Evolutionary conservation across 148 eudicot genomes (phyloP), one percentile per base, ranked within the genome.

Genomic region (Spergularia bocconei): DNA sequence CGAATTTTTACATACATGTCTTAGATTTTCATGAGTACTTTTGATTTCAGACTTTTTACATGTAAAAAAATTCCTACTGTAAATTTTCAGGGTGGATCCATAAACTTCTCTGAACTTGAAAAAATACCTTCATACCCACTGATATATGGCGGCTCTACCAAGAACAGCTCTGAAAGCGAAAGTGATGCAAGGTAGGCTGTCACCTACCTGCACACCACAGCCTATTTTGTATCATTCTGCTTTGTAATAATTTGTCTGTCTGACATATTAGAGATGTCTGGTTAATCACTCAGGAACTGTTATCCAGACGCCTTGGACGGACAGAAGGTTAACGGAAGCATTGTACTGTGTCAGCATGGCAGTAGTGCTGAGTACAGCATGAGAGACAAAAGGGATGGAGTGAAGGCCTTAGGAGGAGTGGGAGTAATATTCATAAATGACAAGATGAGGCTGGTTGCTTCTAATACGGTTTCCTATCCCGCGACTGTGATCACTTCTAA

Each of bases 81-180:
- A 15, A 44, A 77, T 60, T 56, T 67, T 15, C 69, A 90, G 90
- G 95, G 97, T 69, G 95, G 79, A 82, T 85, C 87, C 53, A 87
- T 88, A 13, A 86, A 87, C 76, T 86, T 92, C 69, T 83, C 87
- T 0, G 63, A 82, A 41, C 80, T 90, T 1, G 17, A 71, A 11
- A 81, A 75, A 39, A 62, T 86, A 63, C 82, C 89, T 0, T 44
- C 48, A 11, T 87, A 92, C 80, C 91, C 97, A 7, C 75, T 92
- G 78, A 74, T 87, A 21, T 67, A 73, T 58, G 89, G 91, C 13
- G 41, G 14, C 38, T 69, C 77, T 15, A 86, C 83, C 44, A 85
- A 80, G 78, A 54, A 71, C 3, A 73, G 63, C 67, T 72, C 71
- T 51, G 78, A 6, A 55, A 70, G 25, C 6, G 79, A 80, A 57